These are phyloP conservation scores for Acorus gramineus DNA, from an alignment of 106 monocot species.

Conservation along the genomic window DNA sequence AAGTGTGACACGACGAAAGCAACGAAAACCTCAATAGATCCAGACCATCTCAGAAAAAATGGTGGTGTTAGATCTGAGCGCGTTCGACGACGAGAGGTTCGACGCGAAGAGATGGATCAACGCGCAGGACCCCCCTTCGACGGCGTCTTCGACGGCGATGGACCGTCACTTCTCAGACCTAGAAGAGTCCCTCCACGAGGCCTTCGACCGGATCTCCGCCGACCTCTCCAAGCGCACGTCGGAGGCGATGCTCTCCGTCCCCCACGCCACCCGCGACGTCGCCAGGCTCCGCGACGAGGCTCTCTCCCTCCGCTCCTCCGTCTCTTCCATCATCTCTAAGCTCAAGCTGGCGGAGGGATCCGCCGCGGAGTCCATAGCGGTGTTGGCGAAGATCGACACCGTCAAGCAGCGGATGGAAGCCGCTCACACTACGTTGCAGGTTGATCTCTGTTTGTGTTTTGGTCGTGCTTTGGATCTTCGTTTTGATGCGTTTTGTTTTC, in stretches of 20 bases:
- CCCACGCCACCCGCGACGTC: slow-evolving; percentile 72
- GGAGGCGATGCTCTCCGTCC: slow-evolving; percentile 81
- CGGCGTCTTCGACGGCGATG: too few relatives aligned
- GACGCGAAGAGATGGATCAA: slow-evolving; percentile 99
- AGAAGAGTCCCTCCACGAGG: slow-evolving; percentile 75
- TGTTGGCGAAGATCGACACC: slow-evolving; percentile 75
- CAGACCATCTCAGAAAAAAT: too few relatives aligned
- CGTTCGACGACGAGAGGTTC: slow-evolving; percentile 74
- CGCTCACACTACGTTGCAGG: slow-evolving; percentile 91
- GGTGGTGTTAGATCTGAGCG: slow-evolving; percentile 93
- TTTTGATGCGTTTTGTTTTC: background rate
- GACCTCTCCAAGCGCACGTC: slow-evolving; percentile 66
- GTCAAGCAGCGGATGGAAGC: slow-evolving; percentile 95
- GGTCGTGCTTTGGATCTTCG: too few relatives aligned
- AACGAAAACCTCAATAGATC: too few relatives aligned
- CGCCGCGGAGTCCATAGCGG: slow-evolving; percentile 77
- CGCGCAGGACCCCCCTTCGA: too few relatives aligned
- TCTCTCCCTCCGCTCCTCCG: slow-evolving; percentile 51
- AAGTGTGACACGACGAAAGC: too few relatives aligned
- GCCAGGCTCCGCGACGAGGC: slow-evolving; percentile 86
- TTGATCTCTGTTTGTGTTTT: slow-evolving; percentile 5
- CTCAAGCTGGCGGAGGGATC: slow-evolving; percentile 83
- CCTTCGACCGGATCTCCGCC: slow-evolving; percentile 76
- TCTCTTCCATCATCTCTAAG: slow-evolving; percentile 58
- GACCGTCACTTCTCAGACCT: slow-evolving; percentile 77